Conservation (phyloP, 164 flowering plant genomes). For the Liquidambar formosana region DNA sequence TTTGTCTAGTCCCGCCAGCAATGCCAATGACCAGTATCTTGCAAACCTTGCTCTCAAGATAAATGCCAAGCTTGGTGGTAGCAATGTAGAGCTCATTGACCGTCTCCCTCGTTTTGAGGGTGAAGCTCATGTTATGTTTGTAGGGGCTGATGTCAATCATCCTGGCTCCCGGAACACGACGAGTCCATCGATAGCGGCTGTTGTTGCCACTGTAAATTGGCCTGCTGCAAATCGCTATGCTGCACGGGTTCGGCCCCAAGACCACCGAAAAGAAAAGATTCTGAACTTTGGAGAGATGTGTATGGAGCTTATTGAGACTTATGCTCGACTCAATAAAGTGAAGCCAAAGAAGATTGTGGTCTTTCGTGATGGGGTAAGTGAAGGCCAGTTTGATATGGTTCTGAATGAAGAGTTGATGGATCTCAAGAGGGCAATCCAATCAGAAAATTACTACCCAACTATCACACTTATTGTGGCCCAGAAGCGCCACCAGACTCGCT, state of each 20-base stretch:
- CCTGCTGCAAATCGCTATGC: slow-evolving; percentile 80
- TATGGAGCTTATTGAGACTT: slow-evolving; percentile 53
- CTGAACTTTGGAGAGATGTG: slow-evolving; percentile 60
- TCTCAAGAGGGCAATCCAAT: slow-evolving; percentile 36
- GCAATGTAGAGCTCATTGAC: slow-evolving; percentile 59
- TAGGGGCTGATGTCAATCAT: slow-evolving; percentile 92
- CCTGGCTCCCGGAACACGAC: slow-evolving; percentile 43
- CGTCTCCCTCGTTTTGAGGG: slow-evolving; percentile 43
- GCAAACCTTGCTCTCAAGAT: slow-evolving; percentile 79
- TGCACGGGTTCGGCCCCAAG: slow-evolving; percentile 54
- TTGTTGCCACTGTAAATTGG: slow-evolving; percentile 79
- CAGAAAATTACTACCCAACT: slow-evolving; percentile 41
- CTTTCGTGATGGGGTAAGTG: slow-evolving; percentile 91
- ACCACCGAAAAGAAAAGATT: slow-evolving; percentile 51
- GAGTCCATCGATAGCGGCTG: slow-evolving; percentile 78
- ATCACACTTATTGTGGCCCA: slow-evolving; percentile 73
- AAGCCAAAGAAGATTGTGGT: slow-evolving; percentile 60
- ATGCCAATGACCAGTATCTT: slow-evolving; percentile 52
- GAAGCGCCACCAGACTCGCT: slow-evolving; percentile 75
- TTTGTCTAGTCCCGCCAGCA: slow-evolving; percentile 37
- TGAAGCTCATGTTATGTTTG: slow-evolving; percentile 58
- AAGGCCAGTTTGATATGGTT: slow-evolving; percentile 79
- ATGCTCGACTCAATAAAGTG: slow-evolving; percentile 35
- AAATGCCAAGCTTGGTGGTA: slow-evolving; percentile 87
- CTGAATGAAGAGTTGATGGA: slow-evolving; percentile 63